Conservation (phyloP, 2,329 filamentous ascomycete genomes). For the Fusarium circinatum region DNA sequence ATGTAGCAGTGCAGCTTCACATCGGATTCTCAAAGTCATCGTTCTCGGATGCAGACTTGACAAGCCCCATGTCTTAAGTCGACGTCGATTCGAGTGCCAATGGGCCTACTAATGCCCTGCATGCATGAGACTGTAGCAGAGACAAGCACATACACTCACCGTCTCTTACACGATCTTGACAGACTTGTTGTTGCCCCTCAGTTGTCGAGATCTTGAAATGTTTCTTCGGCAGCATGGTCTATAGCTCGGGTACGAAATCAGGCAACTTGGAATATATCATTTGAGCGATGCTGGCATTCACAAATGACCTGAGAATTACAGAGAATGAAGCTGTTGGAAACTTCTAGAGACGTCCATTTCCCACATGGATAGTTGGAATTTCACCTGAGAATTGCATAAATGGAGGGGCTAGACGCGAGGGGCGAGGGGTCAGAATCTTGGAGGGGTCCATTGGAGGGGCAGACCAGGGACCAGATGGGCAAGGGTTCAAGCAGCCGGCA, state of each 20-base stretch:
- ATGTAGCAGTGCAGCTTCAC: not conserved
- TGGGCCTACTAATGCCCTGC: not conserved
- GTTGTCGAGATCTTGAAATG: not conserved
- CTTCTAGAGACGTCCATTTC: slow-evolving; percentile 10
- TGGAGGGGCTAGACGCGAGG: not conserved
- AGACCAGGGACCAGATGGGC: slow-evolving; percentile 2
- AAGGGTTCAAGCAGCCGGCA: slow-evolving; percentile 1
- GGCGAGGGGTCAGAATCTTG: not conserved
- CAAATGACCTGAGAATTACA: not conserved
- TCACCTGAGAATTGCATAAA: not conserved
- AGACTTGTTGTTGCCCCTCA: slow-evolving; percentile 1
- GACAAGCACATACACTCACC: not conserved
- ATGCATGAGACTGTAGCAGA: not conserved
- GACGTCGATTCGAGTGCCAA: not conserved
- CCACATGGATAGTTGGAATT: not conserved
- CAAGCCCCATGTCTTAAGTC: not conserved
- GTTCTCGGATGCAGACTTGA: not conserved
- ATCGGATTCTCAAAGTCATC: not conserved
- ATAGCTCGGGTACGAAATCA: not conserved
- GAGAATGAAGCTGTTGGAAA: not conserved
- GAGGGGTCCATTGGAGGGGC: slow-evolving; percentile 20
- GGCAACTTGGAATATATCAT: not conserved
- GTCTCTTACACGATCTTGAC: slow-evolving; percentile 11
- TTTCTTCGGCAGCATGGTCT: not conserved
- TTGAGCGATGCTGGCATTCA: not conserved